Base-by-base conservation (phyloP, 371 early-diverging fungal species). In the Mortierella sp. region DNA sequence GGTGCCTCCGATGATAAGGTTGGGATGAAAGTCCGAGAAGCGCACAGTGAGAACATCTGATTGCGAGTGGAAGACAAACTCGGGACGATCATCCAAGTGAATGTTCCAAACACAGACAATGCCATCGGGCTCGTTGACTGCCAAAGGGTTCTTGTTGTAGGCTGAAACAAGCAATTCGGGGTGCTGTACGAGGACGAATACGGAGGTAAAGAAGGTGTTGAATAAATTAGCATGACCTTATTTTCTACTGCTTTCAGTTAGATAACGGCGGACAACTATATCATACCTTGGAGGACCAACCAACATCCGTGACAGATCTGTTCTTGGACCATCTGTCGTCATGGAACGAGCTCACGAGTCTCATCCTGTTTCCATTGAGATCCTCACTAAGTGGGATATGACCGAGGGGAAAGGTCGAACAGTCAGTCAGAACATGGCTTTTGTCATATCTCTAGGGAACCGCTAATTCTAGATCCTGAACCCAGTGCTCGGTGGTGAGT, bases 121-220 rank as follows among this genome's bases (percentile, higher is more conserved):
- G 73, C 99, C 99, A 88, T 98, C 98, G 6, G 98, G 96, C 71
- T 98, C 99, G 84, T 96, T 96, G 24, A 95, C 92, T 24, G 97
- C 94, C 72, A 93, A 80, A 5, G 94, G 91, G 80, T 96, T 96
- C 82, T 97, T 97, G 90, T 96, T 97, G 88, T 98, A 98, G 0
- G 98, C 93, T 10, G 95, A 95, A 2, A 97, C 95, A 10, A 95
- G 86, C 21, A 98, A 89, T 87, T 98, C 98, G 13, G 96, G 96
- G 85, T 94, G 95, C 93, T 96, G 26, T 28, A 40, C 19, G 13
- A 59, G n/a, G n/a, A 21, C 10, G 6, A 37, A 34, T 31, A 28
- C 57, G 34, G 26, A 8, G 31, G 31, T 34, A 10, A 61, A 31
- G 8, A 59, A n/a, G 11, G 14, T 14, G 34, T 6, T 19, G 31